phyloP scores from a whole-genome alignment of 1,284 basidiomycete genomes.

The Cryptococcus sp. region DNA sequence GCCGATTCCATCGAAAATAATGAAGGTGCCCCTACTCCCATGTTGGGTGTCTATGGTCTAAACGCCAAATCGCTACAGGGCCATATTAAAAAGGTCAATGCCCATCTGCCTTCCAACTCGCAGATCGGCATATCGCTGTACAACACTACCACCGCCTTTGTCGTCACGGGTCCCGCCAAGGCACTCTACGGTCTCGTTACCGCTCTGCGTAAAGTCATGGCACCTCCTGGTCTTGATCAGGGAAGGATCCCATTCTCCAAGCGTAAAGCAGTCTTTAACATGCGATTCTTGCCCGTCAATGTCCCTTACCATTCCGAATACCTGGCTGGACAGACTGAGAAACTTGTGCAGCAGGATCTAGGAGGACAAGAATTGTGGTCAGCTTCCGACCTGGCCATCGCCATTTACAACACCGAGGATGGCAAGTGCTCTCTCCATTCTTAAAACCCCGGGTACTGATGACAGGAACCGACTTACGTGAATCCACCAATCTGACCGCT shows the following conservation, averaged over 20 bases:
- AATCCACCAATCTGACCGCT: conserved; percentile 64
- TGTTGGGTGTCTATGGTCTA: conserved; percentile 87
- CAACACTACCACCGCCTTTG: conserved; percentile 87
- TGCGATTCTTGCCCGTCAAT: conserved; percentile 88
- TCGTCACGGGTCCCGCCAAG: conserved; percentile 87
- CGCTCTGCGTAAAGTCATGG: conserved; percentile 81
- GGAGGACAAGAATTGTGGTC: conserved; percentile 74
- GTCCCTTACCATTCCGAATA: conserved; percentile 95
- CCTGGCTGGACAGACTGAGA: conserved; percentile 70
- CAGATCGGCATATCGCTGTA: conserved; percentile 80
- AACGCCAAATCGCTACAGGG: conserved; percentile 70
- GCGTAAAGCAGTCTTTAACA: conserved; percentile 87
- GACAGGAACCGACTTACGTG: conserved; percentile 75
- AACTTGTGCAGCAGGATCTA: conserved; percentile 69
- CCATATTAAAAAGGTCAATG: conserved; percentile 84
- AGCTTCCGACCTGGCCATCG: conserved; percentile 67
- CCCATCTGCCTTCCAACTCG: conserved; percentile 71
- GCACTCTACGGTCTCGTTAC: conserved; percentile 92
- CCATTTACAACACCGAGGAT: conserved; percentile 88
- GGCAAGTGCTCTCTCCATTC: conserved; percentile 54
- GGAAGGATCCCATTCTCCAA: conserved; percentile 91
- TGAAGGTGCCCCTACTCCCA: conserved; percentile 88
- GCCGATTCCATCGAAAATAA: conserved; percentile 85
- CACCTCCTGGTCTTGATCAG: conserved; percentile 82
- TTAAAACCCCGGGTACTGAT: conserved; percentile 17